Percentiles rank a stretch among this genome's conserved stretches.
phyloP scores from a whole-genome alignment of 768 basidiomycete species.

The Russula sp. region DNA sequence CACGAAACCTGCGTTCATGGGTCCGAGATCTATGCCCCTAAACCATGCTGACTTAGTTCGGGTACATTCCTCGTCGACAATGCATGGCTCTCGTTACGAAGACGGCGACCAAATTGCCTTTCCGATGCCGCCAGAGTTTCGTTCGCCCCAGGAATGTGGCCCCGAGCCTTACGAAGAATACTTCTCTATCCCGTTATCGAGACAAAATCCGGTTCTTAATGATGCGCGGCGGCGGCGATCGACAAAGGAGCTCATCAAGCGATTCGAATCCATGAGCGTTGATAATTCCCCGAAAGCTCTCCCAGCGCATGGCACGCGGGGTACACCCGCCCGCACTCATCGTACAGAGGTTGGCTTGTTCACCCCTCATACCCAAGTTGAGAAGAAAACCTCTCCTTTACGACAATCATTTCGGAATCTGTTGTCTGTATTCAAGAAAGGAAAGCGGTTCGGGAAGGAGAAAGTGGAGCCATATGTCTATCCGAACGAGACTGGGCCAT shows the following conservation, averaged over 20 bases:
- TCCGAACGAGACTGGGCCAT: conserved; percentile 18
- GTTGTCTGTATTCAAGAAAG: conserved; percentile 59
- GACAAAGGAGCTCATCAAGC: conserved; percentile 52
- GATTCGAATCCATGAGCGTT: conserved; percentile 47
- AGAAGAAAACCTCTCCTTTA: conserved; percentile 52
- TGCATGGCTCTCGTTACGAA: conserved; percentile 12
- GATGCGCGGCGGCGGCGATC: conserved; percentile 32
- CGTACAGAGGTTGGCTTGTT: conserved; percentile 30
- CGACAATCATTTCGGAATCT: conserved; percentile 64
- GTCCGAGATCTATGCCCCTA: conserved; percentile 23
- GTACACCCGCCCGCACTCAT: conserved; percentile 27
- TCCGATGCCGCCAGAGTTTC: conserved; percentile 25
- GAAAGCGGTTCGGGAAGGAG: conserved; percentile 32
- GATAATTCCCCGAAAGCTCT: conserved; percentile 6
- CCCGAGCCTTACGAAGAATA: conserved; percentile 29
- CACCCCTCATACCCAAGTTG: conserved; percentile 36
- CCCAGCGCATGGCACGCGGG: conserved; percentile 10
- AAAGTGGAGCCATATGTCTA: conserved; percentile 30
- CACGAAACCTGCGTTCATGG: conserved; percentile 9
- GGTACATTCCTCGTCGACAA: conserved; percentile 11
- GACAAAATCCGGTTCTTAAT: not conserved
- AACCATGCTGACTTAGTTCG: conserved; percentile 16
- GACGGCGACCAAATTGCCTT: conserved; percentile 12
- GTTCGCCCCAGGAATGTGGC: conserved; percentile 23
- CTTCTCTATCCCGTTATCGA: conserved; percentile 24